Evolutionary conservation across 2,329 filamentous ascomycete genomes (phyloP).

Genomic region (Venturia nashicola): DNA sequence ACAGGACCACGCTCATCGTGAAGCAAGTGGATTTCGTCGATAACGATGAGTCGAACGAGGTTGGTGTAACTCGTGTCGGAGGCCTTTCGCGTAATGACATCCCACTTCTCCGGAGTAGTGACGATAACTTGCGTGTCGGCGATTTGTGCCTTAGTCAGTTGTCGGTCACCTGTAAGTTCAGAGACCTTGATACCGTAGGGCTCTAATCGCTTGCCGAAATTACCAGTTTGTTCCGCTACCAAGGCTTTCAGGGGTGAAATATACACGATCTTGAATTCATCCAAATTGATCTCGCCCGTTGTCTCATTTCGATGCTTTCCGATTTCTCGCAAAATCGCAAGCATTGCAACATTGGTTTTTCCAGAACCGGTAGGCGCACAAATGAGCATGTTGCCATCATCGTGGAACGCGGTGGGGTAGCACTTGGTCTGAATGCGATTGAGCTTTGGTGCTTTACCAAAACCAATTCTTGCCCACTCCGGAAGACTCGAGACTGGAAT

Average conservation of each 20-base stretch:
- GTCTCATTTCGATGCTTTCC: slow-evolving; percentile 83
- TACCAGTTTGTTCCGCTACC: slow-evolving; percentile 95
- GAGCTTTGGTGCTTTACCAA: slow-evolving; percentile 72
- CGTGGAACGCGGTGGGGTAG: slow-evolving; percentile 78
- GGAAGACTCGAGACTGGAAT: slow-evolving; percentile 81
- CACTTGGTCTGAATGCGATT: slow-evolving; percentile 96
- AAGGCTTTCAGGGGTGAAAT: slow-evolving; percentile 92
- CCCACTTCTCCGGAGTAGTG: slow-evolving; percentile 97
- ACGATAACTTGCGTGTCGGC: slow-evolving; percentile 96
- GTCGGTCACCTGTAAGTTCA: slow-evolving; percentile 94
- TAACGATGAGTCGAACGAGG: slow-evolving; percentile 88
- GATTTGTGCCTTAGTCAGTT: slow-evolving; percentile 97
- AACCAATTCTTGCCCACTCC: slow-evolving; percentile 80
- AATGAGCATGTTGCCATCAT: slow-evolving; percentile 95
- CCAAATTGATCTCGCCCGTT: slow-evolving; percentile 88
- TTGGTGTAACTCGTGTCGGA: slow-evolving; percentile 96
- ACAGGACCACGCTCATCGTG: slow-evolving; percentile 97
- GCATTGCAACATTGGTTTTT: slow-evolving; percentile 98
- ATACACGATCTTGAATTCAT: slow-evolving; percentile 97
- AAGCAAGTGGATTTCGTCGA: slow-evolving; percentile 94
- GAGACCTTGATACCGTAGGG: slow-evolving; percentile 84
- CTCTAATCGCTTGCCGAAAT: slow-evolving; percentile 84
- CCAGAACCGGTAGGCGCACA: slow-evolving; percentile 95
- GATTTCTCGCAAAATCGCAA: slow-evolving; percentile 90
- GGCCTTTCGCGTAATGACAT: slow-evolving; percentile 95